Evolutionary conservation across 2,329 filamentous ascomycete species (phyloP), one percentile per base, ranked within the genome.

Genomic region (Colletotrichum spinosum): DNA sequence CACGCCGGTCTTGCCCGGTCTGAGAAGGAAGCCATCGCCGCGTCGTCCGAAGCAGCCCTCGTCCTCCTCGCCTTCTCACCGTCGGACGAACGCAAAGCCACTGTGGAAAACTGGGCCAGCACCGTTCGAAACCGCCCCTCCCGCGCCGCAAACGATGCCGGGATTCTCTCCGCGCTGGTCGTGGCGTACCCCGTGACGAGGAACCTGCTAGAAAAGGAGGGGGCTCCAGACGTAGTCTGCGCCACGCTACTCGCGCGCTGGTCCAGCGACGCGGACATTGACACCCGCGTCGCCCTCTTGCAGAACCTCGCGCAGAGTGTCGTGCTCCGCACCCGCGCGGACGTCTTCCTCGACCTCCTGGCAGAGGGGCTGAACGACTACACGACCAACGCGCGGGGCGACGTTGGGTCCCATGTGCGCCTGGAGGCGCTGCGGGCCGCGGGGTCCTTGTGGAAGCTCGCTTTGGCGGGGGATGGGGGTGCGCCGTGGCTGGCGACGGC

Each of bases 321-420:
- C 6, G 73, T 85, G 5, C 74, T 88, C 4, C 75, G 72, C 42
- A 73, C 80, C 35, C 78, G 80, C 46, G 74, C 79, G 4, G 68
- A 70, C 6, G 70, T 72, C 3, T 84, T 88, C 62, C 66, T 86
- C 2, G 70, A 72, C 0, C 68, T 88, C 2, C 76, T 91, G 8
- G 73, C 77, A 0, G 84, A 85, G 45, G 88, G 90, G 0, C 78
- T 99, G 35, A 91, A 95, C 69, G 94, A 99, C 74, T 98, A 98
- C 73, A 97, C 93, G 0, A 94, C 93, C 4, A 95, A 93, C 69
- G 90, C 94, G 12, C 85, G 94, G 61, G 96, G 96, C 13, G 96
- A 99, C 73, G 86, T 98, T 53, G 96, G 96, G 6, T 97, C 94
- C 0, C 87, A 94, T 56, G 91, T 97, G 4, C 87, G 96, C 4